Conservation (phyloP, 2,329 filamentous ascomycete species). For the Aspergillus sp. region DNA sequence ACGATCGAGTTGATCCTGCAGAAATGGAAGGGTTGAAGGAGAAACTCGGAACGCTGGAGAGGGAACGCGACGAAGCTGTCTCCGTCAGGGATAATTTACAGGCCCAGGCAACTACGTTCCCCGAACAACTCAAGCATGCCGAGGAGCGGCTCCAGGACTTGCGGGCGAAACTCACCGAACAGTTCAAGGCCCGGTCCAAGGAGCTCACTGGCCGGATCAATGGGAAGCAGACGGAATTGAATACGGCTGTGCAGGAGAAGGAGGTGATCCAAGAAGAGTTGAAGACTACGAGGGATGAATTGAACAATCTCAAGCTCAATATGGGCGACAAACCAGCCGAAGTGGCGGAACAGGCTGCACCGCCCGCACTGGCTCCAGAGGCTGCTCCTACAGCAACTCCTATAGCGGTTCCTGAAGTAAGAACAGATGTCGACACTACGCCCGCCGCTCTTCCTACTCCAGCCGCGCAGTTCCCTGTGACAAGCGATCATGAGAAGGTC, state of each 20-base stretch:
- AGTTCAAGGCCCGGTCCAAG: slow-evolving; percentile 48
- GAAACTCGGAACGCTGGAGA: slow-evolving; percentile 57
- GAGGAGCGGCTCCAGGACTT: slow-evolving; percentile 44
- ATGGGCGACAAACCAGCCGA: slow-evolving; percentile 42
- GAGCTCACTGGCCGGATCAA: slow-evolving; percentile 58
- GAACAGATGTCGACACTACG: slow-evolving; percentile 33
- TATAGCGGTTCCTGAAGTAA: slow-evolving; percentile 37
- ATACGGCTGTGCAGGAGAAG: slow-evolving; percentile 51
- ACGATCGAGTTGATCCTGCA: slow-evolving; percentile 86
- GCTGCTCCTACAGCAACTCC: slow-evolving; percentile 1
- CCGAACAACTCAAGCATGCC: slow-evolving; percentile 38
- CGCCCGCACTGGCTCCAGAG: slow-evolving; percentile 7
- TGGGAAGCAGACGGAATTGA: slow-evolving; percentile 41
- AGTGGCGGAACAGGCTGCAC: slow-evolving; percentile 18
- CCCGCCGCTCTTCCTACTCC: slow-evolving; percentile 21
- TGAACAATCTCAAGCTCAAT: slow-evolving; percentile 42
- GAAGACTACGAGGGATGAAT: slow-evolving; percentile 51
- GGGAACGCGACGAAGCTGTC: slow-evolving; percentile 58
- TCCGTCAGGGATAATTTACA: slow-evolving; percentile 43
- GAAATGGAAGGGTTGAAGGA: slow-evolving; percentile 85
- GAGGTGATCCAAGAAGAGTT: slow-evolving; percentile 60
- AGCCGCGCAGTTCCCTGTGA: slow-evolving; percentile 14
- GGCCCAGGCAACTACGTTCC: slow-evolving; percentile 39
- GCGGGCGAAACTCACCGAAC: slow-evolving; percentile 37
- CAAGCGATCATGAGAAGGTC: slow-evolving; percentile 46